Evolutionary conservation across 495 filamentous ascomycete species (phyloP), one percentile per base, ranked within the genome.

Genomic region (Aspergillus incahuasiensis): DNA sequence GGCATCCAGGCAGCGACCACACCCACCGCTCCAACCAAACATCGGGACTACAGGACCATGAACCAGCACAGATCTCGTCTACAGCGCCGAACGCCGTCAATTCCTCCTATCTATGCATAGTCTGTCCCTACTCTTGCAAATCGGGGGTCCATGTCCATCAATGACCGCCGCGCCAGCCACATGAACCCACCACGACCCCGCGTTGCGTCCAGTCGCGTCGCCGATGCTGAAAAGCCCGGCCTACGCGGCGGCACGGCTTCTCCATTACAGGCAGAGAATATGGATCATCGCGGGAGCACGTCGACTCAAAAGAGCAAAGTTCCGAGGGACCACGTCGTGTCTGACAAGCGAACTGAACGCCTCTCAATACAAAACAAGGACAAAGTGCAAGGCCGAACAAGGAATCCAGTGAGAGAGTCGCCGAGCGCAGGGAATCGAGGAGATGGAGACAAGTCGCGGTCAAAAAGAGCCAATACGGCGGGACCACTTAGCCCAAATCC

Each of bases 361-460:
- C 59, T 66, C 22, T 78, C 82, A 53, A 69, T 88, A 47, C 85
- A 87, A 11, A 86, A 82, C 7, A 79, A 79, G 58, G 87, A 91
- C 57, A 86, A 79, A 41, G 58, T 85, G 45, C 80, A 83, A 12
- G 70, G 80, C 59, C 77, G 85, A 54, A 79, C 81, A 18, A 79
- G 78, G 65, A 90, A 86, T 60, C 83, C 87, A 6, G 77, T 85
- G 49, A 86, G 87, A 67, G 78, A 82, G 40, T 66, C 79, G 1
- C 73, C 67, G 35, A 74, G 62, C 54, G 69, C 71, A 47, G 60
- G 71, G 20, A 79, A 68, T 48, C 60, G 74, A 47, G 61, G 62
- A 55, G 62, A 84, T 66, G 63, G 71, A 67, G 72, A 81, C 41
- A 72, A 67, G 35, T 68, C 59, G 63, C 71, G 61, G 32, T 69